Evolutionary conservation across 371 early-diverging fungal species (phyloP), one percentile per base, ranked within the genome.

Genomic region (Circinella umbellata): DNA sequence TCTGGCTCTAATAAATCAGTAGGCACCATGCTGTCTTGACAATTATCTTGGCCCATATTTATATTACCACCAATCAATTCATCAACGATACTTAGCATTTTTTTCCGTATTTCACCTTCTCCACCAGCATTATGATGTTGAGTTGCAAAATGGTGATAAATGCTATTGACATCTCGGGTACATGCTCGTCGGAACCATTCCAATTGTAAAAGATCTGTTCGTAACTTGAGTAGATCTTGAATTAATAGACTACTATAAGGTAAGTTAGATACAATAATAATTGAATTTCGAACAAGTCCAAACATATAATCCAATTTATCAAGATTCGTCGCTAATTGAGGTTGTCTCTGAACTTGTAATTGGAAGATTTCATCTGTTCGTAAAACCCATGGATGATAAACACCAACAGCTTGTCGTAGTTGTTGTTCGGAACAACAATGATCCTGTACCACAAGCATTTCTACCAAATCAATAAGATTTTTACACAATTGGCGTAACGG

Each of bases 361-460:
- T 74, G 73, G 49, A 71, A 82, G 53, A 71, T 73, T 35, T 82
- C 83, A 53, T 82, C 83, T 10, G 69, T 59, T 3, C 77, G 74
- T 11, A 82, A 59, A 14, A 69, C 67, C 83, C 80, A 82, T 10
- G 73, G 66, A n/a, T 67, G 61, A 42, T 42, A 11, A 15, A 27
- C 27, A 27, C 27, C 27, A 27, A 2, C 27, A 27, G 27, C 27
- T 27, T 27, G 27, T 27, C 27, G 27, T 27, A 27, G 27, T 27
- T 60, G 18, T 20, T 17, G 68, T 42, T 75, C 73, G 18, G 9
- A 55, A 18, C 54, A 42, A 42, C 42, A 42, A 11, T 11, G 71
- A 1, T 83, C 81, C 51, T 86, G 86, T 6, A 89, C 69, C 18
- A 89, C 71, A 36, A 89, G 73, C 14, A 87, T 64, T 3, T 88